A percentile compares a stretch with the other conserved stretches of the same genome.
phyloP scores from a whole-genome alignment of 2,329 filamentous ascomycete species.

The Clarireedia hainanense region DNA sequence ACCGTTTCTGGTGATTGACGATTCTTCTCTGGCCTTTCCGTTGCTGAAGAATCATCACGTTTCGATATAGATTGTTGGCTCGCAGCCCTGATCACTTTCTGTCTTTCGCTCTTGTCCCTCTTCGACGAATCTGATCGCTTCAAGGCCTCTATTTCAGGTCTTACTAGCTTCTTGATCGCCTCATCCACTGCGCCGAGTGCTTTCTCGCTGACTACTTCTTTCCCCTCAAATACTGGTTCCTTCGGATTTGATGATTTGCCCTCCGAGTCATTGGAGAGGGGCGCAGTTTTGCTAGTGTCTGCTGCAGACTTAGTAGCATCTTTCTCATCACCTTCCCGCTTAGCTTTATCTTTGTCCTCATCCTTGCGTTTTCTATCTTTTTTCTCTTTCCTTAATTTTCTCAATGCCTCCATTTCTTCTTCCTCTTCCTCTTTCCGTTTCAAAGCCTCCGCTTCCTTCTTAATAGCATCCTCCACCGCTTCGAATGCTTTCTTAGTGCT shows the following conservation, averaged over 20 bases:
- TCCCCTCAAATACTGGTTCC: neutral
- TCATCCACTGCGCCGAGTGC: constrained; percentile 7
- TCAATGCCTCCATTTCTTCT: constrained; percentile 7
- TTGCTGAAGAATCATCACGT: constrained; percentile 1
- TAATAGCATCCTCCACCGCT: constrained; percentile 9
- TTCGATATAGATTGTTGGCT: neutral
- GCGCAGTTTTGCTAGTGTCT: too few species aligned
- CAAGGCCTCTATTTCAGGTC: constrained; percentile 2
- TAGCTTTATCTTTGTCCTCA: neutral
- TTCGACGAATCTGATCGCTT: constrained; percentile 4
- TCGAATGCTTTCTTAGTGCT: constrained; percentile 9
- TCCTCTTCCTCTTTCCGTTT: constrained; percentile 8
- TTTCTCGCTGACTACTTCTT: neutral
- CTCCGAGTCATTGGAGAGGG: neutral
- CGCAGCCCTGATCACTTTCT: constrained; percentile 1
- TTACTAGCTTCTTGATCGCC: constrained; percentile 1
- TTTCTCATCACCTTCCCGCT: constrained; percentile 5
- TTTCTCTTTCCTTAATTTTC: constrained; percentile 2
- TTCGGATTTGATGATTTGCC: neutral
- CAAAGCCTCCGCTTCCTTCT: constrained; percentile 7
- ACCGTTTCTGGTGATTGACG: neutral
- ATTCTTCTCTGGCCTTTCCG: neutral
- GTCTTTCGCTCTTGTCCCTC: constrained; percentile 3
- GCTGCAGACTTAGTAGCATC: neutral
- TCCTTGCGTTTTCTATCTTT: constrained; percentile 8